Percentiles rank a stretch among this genome's conserved stretches.
phyloP scores from a whole-genome alignment of 1,284 basidiomycete species.

The Ustilago loliicola region DNA sequence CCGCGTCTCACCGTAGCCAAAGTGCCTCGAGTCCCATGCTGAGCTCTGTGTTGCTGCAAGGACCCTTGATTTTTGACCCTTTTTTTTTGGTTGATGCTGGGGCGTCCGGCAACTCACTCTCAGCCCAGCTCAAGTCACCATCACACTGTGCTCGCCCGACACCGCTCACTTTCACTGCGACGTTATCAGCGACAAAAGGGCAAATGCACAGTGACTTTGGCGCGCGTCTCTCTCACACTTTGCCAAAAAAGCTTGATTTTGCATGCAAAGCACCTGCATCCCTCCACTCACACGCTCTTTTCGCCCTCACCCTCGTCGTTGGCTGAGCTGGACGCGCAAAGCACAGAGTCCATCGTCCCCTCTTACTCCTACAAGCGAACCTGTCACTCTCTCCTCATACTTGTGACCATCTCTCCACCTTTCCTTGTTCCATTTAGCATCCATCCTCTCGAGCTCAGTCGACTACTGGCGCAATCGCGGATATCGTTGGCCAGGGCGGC shows the following conservation, averaged over 20 bases:
- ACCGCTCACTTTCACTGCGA: not conserved
- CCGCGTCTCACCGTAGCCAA: not conserved
- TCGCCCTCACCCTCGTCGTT: slow-evolving; percentile 6
- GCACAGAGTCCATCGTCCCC: not conserved
- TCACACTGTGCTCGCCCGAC: slow-evolving; percentile 19
- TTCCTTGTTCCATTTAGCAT: not conserved
- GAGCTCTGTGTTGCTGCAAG: slow-evolving; percentile 17
- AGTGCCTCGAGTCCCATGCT: slow-evolving; percentile 7
- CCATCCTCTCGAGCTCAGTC: not conserved
- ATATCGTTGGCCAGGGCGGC: not conserved
- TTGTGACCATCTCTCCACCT: not conserved
- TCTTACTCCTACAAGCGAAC: not conserved
- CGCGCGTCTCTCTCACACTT: slow-evolving; percentile 17
- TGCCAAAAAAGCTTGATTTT: slow-evolving; percentile 11
- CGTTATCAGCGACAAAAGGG: not conserved
- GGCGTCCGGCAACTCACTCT: not conserved
- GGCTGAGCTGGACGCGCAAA: slow-evolving; percentile 3
- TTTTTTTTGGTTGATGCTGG: not conserved
- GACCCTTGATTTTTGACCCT: slow-evolving; percentile 20
- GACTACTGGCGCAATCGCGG: not conserved
- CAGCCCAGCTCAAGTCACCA: not conserved
- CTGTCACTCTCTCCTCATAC: not conserved
- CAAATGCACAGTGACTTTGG: slow-evolving; percentile 31
- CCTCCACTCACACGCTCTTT: not conserved
- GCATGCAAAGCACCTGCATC: slow-evolving; percentile 8